Percentiles rank a stretch among this genome's conserved stretches.
phyloP scores from a whole-genome alignment of 129 eudicot genomes.

The Flaveria brownii region DNA sequence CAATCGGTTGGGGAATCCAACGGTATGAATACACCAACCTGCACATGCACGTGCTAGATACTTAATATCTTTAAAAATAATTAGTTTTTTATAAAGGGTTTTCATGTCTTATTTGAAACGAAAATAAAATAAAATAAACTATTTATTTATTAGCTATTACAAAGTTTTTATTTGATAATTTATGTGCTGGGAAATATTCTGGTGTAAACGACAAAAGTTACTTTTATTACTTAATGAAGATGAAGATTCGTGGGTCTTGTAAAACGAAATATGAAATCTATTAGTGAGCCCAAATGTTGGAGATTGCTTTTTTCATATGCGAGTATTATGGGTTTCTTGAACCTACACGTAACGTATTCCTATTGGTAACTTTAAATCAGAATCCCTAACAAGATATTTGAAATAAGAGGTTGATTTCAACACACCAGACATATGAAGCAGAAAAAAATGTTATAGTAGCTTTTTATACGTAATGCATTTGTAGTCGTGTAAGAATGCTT shows the following conservation, averaged over 20 bases:
- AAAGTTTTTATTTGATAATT: not conserved
- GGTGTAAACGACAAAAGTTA: not conserved
- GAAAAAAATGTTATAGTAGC: no score
- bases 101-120: constrained; percentile 20
- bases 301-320: constrained; percentile 15
- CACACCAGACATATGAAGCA: not conserved
- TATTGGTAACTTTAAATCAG: constrained; percentile 16
- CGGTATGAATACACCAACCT: constrained; percentile 30
- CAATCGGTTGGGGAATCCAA: constrained; percentile 22
- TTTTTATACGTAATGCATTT: no score
- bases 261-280: not conserved
- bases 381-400: not conserved
- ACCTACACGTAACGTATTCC: constrained; percentile 9
- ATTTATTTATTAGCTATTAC: not conserved
- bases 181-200: not conserved
- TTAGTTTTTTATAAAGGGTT: not conserved
- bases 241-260: not conserved
- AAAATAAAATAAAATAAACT: not conserved
- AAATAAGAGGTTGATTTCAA: not conserved
- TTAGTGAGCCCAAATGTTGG: constrained; percentile 16
- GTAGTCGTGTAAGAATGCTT: no score
- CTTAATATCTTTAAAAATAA: constrained; percentile 9
- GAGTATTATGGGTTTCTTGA: not conserved
- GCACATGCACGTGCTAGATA: constrained; percentile 28
- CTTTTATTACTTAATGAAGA: not conserved